A percentile compares a stretch with the other conserved stretches of the same genome.
Evolutionary conservation across 2,329 filamentous ascomycete genomes (phyloP).

Genomic region (Ophiostoma sp.): DNA sequence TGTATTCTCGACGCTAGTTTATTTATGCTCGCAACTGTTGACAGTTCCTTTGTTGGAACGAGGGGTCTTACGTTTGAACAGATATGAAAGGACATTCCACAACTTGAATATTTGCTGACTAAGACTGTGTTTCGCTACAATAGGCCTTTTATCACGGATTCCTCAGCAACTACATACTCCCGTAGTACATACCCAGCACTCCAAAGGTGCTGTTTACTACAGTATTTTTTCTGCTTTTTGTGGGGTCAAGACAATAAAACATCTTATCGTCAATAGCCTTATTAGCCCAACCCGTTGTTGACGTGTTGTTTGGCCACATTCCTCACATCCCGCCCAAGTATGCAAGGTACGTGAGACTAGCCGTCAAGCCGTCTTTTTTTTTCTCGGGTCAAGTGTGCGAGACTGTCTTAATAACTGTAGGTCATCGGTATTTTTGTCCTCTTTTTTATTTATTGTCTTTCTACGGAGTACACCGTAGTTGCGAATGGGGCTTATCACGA

Average conservation of each 20-base stretch:
- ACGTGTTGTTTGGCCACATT: slow-evolving; percentile 1
- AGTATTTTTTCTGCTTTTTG: neutral
- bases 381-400: neutral
- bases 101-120: neutral
- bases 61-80: neutral
- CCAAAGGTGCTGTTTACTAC: neutral
- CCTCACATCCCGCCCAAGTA: neutral
- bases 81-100: neutral
- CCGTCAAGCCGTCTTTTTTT: neutral
- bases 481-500: slow-evolving; percentile 13
- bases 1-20: neutral
- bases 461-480: neutral
- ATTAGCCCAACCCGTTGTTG: neutral
- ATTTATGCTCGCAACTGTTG: neutral
- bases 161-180: too few relatives aligned
- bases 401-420: neutral
- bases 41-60: neutral
- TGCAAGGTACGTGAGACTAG: slow-evolving; percentile 7
- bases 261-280: neutral
- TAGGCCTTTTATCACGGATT: neutral
- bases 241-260: neutral
- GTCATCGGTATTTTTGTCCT: neutral
- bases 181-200: too few relatives aligned
- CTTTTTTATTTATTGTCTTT: neutral
- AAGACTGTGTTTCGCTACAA: neutral